These are phyloP conservation scores for Phytophthora fragariae DNA, from an alignment of 352 stramenopile genomes.

Conservation along the genomic window DNA sequence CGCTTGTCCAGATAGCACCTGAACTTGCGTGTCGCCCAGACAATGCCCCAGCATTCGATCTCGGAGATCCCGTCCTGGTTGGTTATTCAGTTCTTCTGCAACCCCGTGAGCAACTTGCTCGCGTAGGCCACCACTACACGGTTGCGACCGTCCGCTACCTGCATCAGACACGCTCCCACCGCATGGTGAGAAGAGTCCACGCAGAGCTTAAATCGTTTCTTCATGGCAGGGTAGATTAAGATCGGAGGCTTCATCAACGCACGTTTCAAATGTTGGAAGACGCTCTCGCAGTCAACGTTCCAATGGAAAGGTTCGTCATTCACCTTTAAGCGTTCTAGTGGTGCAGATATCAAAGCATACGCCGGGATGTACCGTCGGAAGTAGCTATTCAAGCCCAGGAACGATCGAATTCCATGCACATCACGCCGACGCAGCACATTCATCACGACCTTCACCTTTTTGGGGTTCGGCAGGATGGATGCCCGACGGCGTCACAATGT, in stretches of 20 bases:
- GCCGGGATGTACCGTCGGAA: slow-evolving; percentile 6
- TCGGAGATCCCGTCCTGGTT: no score
- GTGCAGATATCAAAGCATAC: slow-evolving; percentile 1
- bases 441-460: no score
- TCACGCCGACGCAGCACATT: no score
- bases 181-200: slow-evolving; percentile 7
- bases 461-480: no score
- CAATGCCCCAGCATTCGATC: no score
- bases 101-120: no score
- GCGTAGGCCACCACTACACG: background rate
- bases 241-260: slow-evolving; percentile 1
- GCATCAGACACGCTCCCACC: slow-evolving; percentile 8
- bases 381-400: background rate
- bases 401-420: no score
- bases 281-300: slow-evolving; percentile 3
- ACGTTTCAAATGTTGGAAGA: slow-evolving; percentile 8
- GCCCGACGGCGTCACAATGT: no score
- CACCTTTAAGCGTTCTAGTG: slow-evolving; percentile 1
- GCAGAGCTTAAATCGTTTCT: slow-evolving; percentile 4
- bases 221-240: background rate
- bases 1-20: no score
- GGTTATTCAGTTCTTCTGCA: no score
- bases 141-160: background rate
- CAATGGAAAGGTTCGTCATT: background rate
- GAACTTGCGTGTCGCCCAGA: no score